Percentiles rank a stretch among this genome's conserved stretches.
These are phyloP conservation scores for Phytophthora fragariae DNA, from an alignment of 352 stramenopile genomes.

Conservation along the genomic window DNA sequence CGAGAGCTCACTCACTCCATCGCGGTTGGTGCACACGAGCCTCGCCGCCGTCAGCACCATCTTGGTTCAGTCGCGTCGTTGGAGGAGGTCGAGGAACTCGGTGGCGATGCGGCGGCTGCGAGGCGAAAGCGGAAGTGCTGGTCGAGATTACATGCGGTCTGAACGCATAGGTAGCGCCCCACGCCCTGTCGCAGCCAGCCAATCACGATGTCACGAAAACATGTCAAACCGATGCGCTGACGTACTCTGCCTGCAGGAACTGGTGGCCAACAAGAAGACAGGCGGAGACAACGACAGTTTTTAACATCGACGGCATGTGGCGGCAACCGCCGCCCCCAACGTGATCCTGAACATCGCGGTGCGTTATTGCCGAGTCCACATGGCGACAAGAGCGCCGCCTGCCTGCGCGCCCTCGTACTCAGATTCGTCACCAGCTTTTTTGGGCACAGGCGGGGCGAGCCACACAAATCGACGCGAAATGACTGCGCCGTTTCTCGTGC, in stretches of 20 bases:
- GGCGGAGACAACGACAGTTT: constrained; percentile 5
- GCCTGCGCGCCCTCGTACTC: constrained; percentile 10
- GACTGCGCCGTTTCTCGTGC: not conserved
- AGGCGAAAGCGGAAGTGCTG: constrained; percentile 37
- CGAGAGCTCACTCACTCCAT: constrained; percentile 59
- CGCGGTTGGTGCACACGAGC: constrained; percentile 51
- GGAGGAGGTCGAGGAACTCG: not conserved
- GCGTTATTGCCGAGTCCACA: not conserved
- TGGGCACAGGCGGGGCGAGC: not conserved
- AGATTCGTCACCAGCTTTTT: constrained; percentile 15
- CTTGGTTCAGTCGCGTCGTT: constrained; percentile 13
- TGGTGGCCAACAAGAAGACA: constrained; percentile 18
- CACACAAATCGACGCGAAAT: not conserved
- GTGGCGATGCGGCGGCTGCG: constrained; percentile 21
- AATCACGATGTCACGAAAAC: constrained; percentile 19
- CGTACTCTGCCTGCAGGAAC: constrained; percentile 6
- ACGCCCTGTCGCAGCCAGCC: constrained; percentile 34
- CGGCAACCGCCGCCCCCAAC: not conserved
- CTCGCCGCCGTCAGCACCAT: constrained; percentile 69
- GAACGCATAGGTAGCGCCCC: not conserved
- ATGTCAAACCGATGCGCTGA: constrained; percentile 4
- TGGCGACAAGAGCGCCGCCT: not conserved
- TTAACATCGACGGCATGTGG: constrained; percentile 6
- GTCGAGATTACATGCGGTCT: not conserved
- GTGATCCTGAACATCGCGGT: constrained; percentile 1